Evolutionary conservation across 192 early-diverging fungal genomes (phyloP).

Genomic region (Coemansia sp.): DNA sequence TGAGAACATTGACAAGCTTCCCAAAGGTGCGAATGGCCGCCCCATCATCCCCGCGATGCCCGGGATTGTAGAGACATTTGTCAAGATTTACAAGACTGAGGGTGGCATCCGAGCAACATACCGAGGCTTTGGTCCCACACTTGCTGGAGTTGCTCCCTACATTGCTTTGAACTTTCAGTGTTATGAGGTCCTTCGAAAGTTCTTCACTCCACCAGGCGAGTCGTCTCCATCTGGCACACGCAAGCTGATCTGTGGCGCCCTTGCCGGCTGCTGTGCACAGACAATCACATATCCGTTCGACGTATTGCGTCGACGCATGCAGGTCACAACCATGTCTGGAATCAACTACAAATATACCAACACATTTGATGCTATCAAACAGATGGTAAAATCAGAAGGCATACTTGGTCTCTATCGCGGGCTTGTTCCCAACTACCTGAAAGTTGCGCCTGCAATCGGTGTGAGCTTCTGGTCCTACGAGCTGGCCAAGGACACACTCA

Average conservation of each 20-base stretch:
- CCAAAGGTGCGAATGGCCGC: slow-evolving; percentile 49
- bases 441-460: slow-evolving; percentile 82
- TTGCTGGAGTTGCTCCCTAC: slow-evolving; percentile 77
- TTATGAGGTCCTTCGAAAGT: slow-evolving; percentile 74
- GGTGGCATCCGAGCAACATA: slow-evolving; percentile 75
- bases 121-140: slow-evolving; percentile 71
- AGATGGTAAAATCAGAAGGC: slow-evolving; percentile 70
- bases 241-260: slow-evolving; percentile 72
- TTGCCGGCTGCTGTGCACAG: slow-evolving; percentile 79
- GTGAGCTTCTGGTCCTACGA: slow-evolving; percentile 85
- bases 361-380: slow-evolving; percentile 68
- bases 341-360: slow-evolving; percentile 71
- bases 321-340: slow-evolving; percentile 71
- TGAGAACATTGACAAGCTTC: slow-evolving; percentile 42
- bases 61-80: slow-evolving; percentile 70
- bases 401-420: slow-evolving; percentile 72
- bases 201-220: slow-evolving; percentile 65
- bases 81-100: slow-evolving; percentile 66
- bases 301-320: slow-evolving; percentile 76
- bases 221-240: slow-evolving; percentile 59
- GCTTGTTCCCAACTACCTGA: slow-evolving; percentile 80
- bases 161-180: slow-evolving; percentile 82
- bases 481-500: slow-evolving; percentile 68
- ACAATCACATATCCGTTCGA: slow-evolving; percentile 82
- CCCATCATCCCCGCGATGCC: slow-evolving; percentile 63